Base-by-base conservation (phyloP, 768 basidiomycete species). In the Calocybe gangraenosa region DNA sequence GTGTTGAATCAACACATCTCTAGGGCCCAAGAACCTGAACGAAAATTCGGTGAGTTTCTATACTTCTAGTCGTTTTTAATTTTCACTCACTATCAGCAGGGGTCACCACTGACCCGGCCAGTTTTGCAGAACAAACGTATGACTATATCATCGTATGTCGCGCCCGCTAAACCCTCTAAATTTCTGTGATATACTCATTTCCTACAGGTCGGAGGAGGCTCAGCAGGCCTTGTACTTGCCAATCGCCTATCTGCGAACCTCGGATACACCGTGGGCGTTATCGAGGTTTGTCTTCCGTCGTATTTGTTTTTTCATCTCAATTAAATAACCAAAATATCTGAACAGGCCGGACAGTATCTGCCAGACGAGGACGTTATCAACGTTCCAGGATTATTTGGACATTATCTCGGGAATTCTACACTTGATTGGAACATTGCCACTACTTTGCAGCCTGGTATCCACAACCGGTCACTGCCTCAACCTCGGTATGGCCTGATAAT, bases 181-280 rank as follows among this genome's bases (percentile, higher is more conserved):
- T 31, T 8, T 31, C 14, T 31, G 8, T 31, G 30, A 30, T 20
- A n/a, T n/a, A n/a, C n/a, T n/a, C n/a, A n/a, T 15, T 14, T 7
- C 14, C 7, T n/a, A 6, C 8, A 48, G 47, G 47, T 48, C 19
- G 58, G 58, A 30, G 58, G 58, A 36, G 58, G 58, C n/a, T 53
- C 54, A 1, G 50, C 57, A 22, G 58, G 57, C 14, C 46, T 60
- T 19, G 52, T 52, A 7, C 44, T 57, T 23, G 58, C 57, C 14
- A 43, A 46, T 32, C 63, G 63, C 7, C 50, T 65, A 3, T 50
- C 55, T 5, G 59, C 60, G 38, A 48, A 62, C 38, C 55, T 59
- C 4, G 36, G 42, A 5, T 37, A 59, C 39, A 55, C 41, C n/a
- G 54, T 65, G n/a, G 56, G 59, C 17, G 60, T 65, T 15, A 48